Percentiles rank a stretch among this genome's conserved stretches.
These are phyloP conservation scores for Annulohypoxylon moriforme DNA, from an alignment of 495 filamentous ascomycete genomes.

Conservation along the genomic window DNA sequence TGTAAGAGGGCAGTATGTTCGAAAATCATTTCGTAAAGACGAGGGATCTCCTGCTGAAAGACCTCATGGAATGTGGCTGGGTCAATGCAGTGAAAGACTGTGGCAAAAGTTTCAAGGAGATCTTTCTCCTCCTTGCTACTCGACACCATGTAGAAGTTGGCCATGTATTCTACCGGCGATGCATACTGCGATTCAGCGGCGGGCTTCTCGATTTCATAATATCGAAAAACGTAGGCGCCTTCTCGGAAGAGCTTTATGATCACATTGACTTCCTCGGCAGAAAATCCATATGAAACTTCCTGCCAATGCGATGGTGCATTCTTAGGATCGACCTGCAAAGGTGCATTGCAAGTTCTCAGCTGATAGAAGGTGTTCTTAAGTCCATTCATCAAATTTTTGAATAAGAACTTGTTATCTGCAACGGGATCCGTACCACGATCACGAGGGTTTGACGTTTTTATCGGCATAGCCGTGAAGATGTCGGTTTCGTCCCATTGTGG, in stretches of 20 bases:
- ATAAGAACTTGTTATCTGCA: conserved; percentile 97
- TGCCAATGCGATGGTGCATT: conserved; percentile 91
- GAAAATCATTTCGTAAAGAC: conserved; percentile 97
- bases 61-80: conserved; percentile 99
- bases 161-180: conserved; percentile 87
- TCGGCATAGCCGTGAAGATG: conserved; percentile 95
- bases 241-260: conserved; percentile 98
- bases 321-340: conserved; percentile 74
- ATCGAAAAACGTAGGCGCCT: conserved; percentile 93
- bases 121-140: conserved; percentile 98
- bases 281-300: conserved; percentile 96
- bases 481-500: conserved; percentile 98
- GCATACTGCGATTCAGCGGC: conserved; percentile 77
- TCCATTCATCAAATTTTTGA: conserved; percentile 97
- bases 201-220: conserved; percentile 90
- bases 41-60: conserved; percentile 96
- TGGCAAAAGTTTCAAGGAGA: conserved; percentile 95
- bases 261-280: conserved; percentile 94
- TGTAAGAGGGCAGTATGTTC: conserved; percentile 94
- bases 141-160: conserved; percentile 90
- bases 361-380: conserved; percentile 97
- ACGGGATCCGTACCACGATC: conserved; percentile 93
- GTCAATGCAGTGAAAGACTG: conserved; percentile 98
- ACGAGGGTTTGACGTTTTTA: conserved; percentile 92
- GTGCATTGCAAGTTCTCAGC: conserved; percentile 84